phyloP scores from a whole-genome alignment of 192 early-diverging fungal genomes.

The Coemansia sp. region DNA sequence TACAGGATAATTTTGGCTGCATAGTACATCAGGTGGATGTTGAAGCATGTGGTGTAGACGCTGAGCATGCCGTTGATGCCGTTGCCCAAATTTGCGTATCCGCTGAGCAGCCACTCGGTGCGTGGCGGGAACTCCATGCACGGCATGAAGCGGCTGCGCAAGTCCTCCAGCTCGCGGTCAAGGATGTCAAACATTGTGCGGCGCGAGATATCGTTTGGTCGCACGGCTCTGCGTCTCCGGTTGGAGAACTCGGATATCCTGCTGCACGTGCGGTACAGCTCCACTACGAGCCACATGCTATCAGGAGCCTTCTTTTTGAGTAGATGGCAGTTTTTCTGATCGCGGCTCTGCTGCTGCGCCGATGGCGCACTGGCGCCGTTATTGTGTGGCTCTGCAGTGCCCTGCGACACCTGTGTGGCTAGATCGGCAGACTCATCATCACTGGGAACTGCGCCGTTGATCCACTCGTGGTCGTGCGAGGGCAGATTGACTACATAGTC shows the following conservation, averaged over 20 bases:
- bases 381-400: background rate
- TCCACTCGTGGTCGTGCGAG: slow-evolving; percentile 52
- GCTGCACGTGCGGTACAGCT: slow-evolving; percentile 46
- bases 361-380: background rate
- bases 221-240: slow-evolving; percentile 41
- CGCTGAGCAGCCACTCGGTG: slow-evolving; percentile 30
- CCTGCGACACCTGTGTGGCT: background rate
- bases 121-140: slow-evolving; percentile 50
- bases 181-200: slow-evolving; percentile 51
- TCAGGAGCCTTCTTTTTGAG: slow-evolving; percentile 24
- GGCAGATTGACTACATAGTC: slow-evolving; percentile 52
- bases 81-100: slow-evolving; percentile 17
- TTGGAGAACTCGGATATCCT: slow-evolving; percentile 52
- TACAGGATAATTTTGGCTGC: slow-evolving; percentile 54
- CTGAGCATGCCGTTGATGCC: slow-evolving; percentile 22
- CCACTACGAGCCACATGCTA: slow-evolving; percentile 43
- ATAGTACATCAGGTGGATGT: slow-evolving; percentile 49
- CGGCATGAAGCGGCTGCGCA: slow-evolving; percentile 31
- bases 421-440: background rate
- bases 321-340: background rate
- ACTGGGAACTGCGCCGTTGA: slow-evolving; percentile 26
- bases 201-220: slow-evolving; percentile 37
- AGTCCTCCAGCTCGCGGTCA: slow-evolving; percentile 41
- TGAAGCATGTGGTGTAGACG: slow-evolving; percentile 34
- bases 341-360: slow-evolving; percentile 2